phyloP scores from a whole-genome alignment of 139 green algal genomes.

The Dunaliella primolecta region DNA sequence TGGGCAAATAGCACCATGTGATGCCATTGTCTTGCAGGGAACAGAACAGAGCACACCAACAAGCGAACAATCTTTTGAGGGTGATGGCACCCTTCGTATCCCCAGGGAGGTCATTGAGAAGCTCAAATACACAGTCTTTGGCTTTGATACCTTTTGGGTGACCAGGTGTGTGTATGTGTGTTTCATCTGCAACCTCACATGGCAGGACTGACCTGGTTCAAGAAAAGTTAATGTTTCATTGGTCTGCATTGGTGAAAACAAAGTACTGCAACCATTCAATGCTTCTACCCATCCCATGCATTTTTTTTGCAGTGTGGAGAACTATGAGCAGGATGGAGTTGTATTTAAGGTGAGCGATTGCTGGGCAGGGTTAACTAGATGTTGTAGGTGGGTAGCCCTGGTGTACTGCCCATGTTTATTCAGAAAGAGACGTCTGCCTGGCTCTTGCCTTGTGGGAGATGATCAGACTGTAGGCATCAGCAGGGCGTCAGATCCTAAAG shows the following conservation, averaged over 20 bases:
- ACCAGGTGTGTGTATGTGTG: conserved; percentile 46
- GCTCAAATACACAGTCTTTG: conserved; percentile 72
- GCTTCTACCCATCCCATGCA: too few relatives aligned
- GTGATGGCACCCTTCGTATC: conserved; percentile 33
- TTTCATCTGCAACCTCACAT: neutral
- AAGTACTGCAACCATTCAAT: too few relatives aligned
- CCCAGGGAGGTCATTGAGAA: conserved; percentile 66
- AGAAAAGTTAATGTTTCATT: too few relatives aligned
- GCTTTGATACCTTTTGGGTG: conserved; percentile 88
- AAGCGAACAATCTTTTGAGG: neutral
- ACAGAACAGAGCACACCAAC: neutral
- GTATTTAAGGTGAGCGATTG: conserved; percentile 63
- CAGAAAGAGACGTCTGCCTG: too few relatives aligned
- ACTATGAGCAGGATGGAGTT: conserved; percentile 67
- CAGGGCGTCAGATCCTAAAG: too few relatives aligned
- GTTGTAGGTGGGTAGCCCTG: too few relatives aligned
- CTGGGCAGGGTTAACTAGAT: too few relatives aligned
- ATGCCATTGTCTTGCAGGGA: neutral
- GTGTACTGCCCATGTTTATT: too few relatives aligned
- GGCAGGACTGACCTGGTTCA: too few relatives aligned
- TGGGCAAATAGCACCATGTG: neutral
- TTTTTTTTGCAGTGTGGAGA: conserved; percentile 42
- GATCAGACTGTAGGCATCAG: too few relatives aligned
- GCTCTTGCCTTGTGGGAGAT: too few relatives aligned
- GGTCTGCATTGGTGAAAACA: too few relatives aligned